Percentiles rank a stretch among this genome's conserved stretches.
These are phyloP conservation scores for Mycena kentingensis DNA, from an alignment of 768 basidiomycete genomes.

Conservation along the genomic window DNA sequence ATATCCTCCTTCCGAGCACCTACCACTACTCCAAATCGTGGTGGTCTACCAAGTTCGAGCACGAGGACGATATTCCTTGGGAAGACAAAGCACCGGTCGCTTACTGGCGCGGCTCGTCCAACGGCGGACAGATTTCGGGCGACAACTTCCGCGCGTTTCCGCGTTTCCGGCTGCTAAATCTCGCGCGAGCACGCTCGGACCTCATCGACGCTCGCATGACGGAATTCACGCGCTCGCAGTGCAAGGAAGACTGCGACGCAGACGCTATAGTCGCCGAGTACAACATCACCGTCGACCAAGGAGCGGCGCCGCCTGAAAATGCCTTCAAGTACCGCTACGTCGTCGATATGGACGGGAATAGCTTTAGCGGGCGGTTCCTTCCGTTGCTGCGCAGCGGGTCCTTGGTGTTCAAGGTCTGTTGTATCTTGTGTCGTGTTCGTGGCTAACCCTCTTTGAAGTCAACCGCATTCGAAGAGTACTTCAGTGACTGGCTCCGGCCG, in stretches of 20 bases:
- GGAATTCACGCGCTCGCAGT: not conserved
- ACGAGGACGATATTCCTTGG: constrained; percentile 8
- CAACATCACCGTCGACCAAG: not conserved
- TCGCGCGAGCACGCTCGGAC: not conserved
- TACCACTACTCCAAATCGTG: constrained; percentile 4
- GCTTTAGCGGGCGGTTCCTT: constrained; percentile 6
- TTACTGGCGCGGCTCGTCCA: constrained; percentile 15
- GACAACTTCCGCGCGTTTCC: constrained; percentile 14
- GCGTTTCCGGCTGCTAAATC: not conserved
- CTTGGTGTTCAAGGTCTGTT: constrained; percentile 15
- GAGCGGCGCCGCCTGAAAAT: not conserved
- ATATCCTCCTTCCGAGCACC: not conserved
- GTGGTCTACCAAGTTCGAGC: not conserved
- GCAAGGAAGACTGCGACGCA: constrained; percentile 1
- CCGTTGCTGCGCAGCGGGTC: constrained; percentile 4
- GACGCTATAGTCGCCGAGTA: not conserved
- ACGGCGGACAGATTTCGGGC: constrained; percentile 6
- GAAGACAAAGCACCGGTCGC: not conserved
- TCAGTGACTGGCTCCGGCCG: constrained; percentile 7
- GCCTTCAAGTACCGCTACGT: constrained; percentile 6
- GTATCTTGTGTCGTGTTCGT: too few species aligned
- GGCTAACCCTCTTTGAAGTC: not conserved
- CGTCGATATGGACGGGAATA: constrained; percentile 3
- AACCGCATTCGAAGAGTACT: constrained; percentile 7
- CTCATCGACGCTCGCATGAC: constrained; percentile 7